Conservation (phyloP, 345 rosid species). For the Chamaenerion angustifolium region DNA sequence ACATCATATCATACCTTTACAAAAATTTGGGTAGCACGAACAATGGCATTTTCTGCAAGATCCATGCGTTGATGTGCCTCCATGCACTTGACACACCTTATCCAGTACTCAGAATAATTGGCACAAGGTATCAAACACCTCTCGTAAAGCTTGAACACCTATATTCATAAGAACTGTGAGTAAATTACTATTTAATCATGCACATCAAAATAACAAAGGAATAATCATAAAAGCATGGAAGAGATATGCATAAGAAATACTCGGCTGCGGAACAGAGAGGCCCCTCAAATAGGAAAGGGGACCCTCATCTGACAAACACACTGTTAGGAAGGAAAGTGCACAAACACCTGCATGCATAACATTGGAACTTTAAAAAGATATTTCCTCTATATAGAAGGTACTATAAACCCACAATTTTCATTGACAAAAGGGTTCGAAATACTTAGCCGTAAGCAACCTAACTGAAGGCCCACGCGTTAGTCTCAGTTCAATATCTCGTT, state of each 20-base stretch:
- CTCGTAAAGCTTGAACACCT: slow-evolving; percentile 93
- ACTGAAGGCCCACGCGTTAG: slow-evolving; percentile 78
- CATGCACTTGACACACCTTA: slow-evolving; percentile 75
- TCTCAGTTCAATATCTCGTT: slow-evolving; percentile 92
- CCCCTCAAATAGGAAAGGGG: slow-evolving; percentile 75
- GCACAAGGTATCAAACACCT: slow-evolving; percentile 95
- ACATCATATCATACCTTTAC: slow-evolving; percentile 63
- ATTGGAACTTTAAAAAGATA: slow-evolving; percentile 56
- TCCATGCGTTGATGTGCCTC: slow-evolving; percentile 64
- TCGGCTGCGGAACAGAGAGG: slow-evolving; percentile 71
- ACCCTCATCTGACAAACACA: slow-evolving; percentile 92
- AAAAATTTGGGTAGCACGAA: slow-evolving; percentile 88
- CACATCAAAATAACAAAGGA: slow-evolving; percentile 7
- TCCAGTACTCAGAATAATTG: slow-evolving; percentile 89
- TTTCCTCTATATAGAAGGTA: slow-evolving; percentile 18
- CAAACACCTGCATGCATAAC: slow-evolving; percentile 98
- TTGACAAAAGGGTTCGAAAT: slow-evolving; percentile 65
- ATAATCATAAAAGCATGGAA: slow-evolving; percentile 42
- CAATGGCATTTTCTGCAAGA: slow-evolving; percentile 77
- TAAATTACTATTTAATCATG: slow-evolving; percentile 5
- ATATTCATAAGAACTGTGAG: slow-evolving; percentile 13
- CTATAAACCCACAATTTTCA: slow-evolving; percentile 64
- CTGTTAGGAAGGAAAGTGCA: slow-evolving; percentile 88
- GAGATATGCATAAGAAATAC: slow-evolving; percentile 79
- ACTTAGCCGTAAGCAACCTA: slow-evolving; percentile 96